Conservation (phyloP, 1,284 basidiomycete genomes). For the Naganishia cerealis region DNA sequence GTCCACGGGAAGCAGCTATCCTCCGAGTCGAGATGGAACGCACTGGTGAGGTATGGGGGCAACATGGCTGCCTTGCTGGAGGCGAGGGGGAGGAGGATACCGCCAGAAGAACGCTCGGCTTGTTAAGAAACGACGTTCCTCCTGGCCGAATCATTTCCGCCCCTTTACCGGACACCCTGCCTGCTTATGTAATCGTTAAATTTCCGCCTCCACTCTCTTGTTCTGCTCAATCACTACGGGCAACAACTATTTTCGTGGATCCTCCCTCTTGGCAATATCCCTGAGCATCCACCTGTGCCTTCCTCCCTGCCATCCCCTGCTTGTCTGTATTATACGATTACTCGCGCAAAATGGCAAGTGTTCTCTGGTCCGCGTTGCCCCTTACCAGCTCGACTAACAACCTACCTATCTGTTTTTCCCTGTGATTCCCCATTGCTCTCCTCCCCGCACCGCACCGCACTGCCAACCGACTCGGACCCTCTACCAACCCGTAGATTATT, state of each 20-base stretch:
- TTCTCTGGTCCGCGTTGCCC: not conserved
- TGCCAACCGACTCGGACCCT: not conserved
- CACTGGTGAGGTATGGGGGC: not conserved
- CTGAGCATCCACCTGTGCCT: not conserved
- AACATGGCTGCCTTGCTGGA: conserved; percentile 8
- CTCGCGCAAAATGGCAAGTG: not conserved
- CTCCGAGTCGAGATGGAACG: not conserved
- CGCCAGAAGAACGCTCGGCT: not conserved
- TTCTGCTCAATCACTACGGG: not conserved
- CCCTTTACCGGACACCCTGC: not conserved
- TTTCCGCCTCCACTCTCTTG: conserved; percentile 1
- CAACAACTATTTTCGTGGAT: not conserved
- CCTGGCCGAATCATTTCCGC: not conserved
- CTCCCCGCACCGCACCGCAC: not conserved
- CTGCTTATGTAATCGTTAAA: not conserved
- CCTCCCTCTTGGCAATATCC: not conserved
- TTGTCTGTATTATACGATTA: conserved; percentile 5
- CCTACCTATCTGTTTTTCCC: not conserved
- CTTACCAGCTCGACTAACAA: not conserved
- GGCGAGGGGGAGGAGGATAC: not conserved
- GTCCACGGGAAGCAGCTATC: not conserved
- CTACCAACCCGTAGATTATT: conserved; percentile 48
- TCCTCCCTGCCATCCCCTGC: not conserved
- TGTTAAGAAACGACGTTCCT: not conserved
- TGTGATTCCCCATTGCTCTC: not conserved